A percentile compares a stretch with the other conserved stretches of the same genome.
Evolutionary conservation across 1,139 yeast genomes (phyloP).

Genomic region (Sporopachydermia cereana): DNA sequence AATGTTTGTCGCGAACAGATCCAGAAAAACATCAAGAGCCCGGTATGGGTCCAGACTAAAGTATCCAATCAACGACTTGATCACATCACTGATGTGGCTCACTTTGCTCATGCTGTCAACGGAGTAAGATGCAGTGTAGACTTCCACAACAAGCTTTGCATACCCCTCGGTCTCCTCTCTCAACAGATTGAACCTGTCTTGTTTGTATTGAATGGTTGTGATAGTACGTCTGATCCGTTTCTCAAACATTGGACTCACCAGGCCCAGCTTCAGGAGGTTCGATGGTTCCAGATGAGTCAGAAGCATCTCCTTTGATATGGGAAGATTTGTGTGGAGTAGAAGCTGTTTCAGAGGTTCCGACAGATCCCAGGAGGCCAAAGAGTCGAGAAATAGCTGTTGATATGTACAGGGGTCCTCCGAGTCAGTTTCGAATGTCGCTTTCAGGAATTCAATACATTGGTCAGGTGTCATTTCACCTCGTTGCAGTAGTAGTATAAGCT

Average conservation of each 20-base stretch:
- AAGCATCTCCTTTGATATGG: conserved; percentile 26
- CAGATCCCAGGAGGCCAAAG: not conserved
- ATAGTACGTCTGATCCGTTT: conserved; percentile 34
- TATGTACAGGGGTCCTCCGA: not conserved
- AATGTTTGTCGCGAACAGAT: conserved; percentile 35
- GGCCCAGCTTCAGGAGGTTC: conserved; percentile 21
- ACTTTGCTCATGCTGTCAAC: conserved; percentile 33
- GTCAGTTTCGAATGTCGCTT: not conserved
- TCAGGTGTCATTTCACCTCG: not conserved
- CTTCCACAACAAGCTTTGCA: conserved; percentile 47
- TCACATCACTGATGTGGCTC: conserved; percentile 35
- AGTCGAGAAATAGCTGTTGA: not conserved
- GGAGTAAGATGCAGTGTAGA: conserved; percentile 34
- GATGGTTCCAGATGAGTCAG: conserved; percentile 21
- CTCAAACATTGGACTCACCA: conserved; percentile 33
- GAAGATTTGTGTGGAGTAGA: not conserved
- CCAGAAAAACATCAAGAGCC: conserved; percentile 50
- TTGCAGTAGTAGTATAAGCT: not conserved
- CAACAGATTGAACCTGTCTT: conserved; percentile 60
- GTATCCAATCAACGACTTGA: conserved; percentile 60
- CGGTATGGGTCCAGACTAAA: conserved; percentile 69
- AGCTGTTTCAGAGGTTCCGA: not conserved
- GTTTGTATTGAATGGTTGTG: conserved; percentile 43
- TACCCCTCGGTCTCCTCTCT: conserved; percentile 79
- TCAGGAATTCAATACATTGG: not conserved